Percentiles rank a stretch among this genome's conserved stretches.
Evolutionary conservation across 1,284 basidiomycete genomes (phyloP).

Genomic region (Cryptococcus wingfieldii): DNA sequence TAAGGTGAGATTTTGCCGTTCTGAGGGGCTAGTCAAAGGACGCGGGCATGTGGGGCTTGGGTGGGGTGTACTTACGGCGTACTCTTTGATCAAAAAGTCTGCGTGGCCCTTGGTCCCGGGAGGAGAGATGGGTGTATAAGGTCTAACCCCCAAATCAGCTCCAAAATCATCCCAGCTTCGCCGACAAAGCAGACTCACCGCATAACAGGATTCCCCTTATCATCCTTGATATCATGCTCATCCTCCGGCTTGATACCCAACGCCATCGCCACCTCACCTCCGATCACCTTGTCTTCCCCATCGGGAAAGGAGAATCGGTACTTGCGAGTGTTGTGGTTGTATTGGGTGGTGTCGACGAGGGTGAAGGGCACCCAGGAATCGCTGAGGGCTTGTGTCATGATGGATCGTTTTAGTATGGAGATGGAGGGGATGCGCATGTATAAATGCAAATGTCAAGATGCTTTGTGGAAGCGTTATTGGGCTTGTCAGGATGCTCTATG

Average conservation of each 20-base stretch:
- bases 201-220: conserved; percentile 82
- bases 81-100: conserved; percentile 77
- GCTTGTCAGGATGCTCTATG: too few species aligned
- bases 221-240: conserved; percentile 54
- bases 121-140: conserved; percentile 78
- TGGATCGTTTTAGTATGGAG: too few species aligned
- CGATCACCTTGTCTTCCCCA: conserved; percentile 59
- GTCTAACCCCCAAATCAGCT: conserved; percentile 34
- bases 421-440: too few species aligned
- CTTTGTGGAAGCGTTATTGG: too few species aligned
- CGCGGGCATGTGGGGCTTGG: too few species aligned
- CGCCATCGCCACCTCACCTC: conserved; percentile 59
- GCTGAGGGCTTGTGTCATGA: conserved; percentile 15
- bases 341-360: conserved; percentile 75
- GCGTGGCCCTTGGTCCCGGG: conserved; percentile 69
- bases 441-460: too few species aligned
- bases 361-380: conserved; percentile 55
- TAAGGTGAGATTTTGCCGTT: conserved; percentile 73
- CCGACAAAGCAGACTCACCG: conserved; percentile 51
- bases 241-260: conserved; percentile 52
- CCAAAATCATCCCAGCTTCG: neutral
- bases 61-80: conserved; percentile 39
- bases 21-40: conserved; percentile 36
- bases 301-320: conserved; percentile 81
- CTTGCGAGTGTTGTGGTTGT: conserved; percentile 85